Evolutionary conservation across 129 eudicot species (phyloP).

Genomic region (Arctium lappa): DNA sequence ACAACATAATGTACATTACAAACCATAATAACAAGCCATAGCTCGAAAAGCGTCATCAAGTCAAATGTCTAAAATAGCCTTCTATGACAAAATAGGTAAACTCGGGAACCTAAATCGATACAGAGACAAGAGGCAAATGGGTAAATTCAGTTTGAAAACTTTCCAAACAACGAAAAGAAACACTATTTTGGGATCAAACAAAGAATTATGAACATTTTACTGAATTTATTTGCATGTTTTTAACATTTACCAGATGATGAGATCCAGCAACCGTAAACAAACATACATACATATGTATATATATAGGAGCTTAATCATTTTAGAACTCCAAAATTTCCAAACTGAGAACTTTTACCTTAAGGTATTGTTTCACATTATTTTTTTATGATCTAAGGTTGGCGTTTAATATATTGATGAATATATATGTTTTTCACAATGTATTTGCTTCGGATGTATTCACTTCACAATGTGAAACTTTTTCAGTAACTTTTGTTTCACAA

Average conservation of each 20-base stretch:
- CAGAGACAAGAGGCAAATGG: background rate
- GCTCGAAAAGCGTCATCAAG: background rate
- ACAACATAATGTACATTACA: background rate
- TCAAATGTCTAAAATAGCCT: slow-evolving; percentile 10
- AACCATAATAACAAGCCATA: background rate
- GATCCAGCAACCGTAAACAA: background rate
- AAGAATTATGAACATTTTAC: background rate
- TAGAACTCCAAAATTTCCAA: too few species aligned
- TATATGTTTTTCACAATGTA: too few species aligned
- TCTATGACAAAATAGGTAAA: background rate
- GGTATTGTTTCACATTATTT: too few species aligned
- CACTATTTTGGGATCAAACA: background rate
- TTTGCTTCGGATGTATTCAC: too few species aligned
- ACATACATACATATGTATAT: too few species aligned
- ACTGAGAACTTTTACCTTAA: too few species aligned
- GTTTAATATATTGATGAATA: too few species aligned
- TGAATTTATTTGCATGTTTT: background rate
- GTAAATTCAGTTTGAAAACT: background rate
- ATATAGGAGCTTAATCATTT: too few species aligned
- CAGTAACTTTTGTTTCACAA: too few species aligned
- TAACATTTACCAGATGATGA: background rate
- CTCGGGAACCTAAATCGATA: background rate
- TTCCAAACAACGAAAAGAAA: background rate
- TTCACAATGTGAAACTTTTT: too few species aligned
- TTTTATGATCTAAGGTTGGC: too few species aligned